Conservation (phyloP, 2,329 filamentous ascomycete species). For the Stachybotrys echinatus region DNA sequence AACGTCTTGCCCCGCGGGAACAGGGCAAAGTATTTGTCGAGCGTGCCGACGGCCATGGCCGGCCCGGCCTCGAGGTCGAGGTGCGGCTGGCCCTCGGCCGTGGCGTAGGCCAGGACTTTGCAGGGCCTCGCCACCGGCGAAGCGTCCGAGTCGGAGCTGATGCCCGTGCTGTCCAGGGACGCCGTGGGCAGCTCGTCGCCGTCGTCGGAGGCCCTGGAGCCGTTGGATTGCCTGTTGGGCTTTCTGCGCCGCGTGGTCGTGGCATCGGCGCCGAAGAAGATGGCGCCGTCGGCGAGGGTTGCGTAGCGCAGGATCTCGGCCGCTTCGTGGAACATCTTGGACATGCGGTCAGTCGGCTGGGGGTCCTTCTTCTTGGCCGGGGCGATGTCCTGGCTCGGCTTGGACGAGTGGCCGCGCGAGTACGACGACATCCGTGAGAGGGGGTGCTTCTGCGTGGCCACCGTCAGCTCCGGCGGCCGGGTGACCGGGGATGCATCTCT, state of each 20-base stretch:
- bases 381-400: neutral
- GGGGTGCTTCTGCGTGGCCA: conserved; percentile 8
- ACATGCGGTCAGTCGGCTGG: conserved; percentile 12
- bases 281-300: conserved; percentile 23
- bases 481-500: conserved; percentile 2
- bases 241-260: conserved; percentile 5
- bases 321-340: conserved; percentile 19
- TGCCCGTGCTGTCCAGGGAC: neutral
- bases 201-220: neutral
- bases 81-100: conserved; percentile 16
- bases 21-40: conserved; percentile 22
- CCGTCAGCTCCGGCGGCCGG: conserved; percentile 13
- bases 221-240: conserved; percentile 1
- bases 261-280: conserved; percentile 22
- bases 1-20: conserved; percentile 23
- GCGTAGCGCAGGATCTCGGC: conserved; percentile 21
- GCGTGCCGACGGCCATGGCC: conserved; percentile 18
- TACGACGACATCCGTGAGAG: conserved; percentile 5
- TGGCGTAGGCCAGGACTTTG: conserved; percentile 20
- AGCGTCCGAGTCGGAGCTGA: conserved; percentile 23
- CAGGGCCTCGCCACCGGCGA: conserved; percentile 18
- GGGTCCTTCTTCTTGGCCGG: conserved; percentile 1
- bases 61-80: conserved; percentile 19
- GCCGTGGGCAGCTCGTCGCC: neutral
- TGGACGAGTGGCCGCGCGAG: neutral